phyloP scores from a whole-genome alignment of 129 eudicot genomes.

The Oenanthe sinensis region DNA sequence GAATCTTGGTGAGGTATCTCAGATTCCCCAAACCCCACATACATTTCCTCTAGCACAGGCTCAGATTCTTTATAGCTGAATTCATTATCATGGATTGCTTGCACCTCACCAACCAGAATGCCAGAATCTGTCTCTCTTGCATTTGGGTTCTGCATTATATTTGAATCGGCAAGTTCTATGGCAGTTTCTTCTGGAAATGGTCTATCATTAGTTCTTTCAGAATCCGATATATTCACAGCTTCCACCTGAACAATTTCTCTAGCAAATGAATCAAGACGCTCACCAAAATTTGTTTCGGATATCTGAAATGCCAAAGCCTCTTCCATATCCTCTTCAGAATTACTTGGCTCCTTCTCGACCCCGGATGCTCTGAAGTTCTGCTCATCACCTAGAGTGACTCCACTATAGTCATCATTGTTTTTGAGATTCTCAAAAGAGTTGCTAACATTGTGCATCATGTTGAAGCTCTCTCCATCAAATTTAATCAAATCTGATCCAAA shows the following conservation, averaged over 20 bases:
- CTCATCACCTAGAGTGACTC: conserved; percentile 12
- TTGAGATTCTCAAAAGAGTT: conserved; percentile 8
- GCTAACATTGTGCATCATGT: conserved; percentile 16
- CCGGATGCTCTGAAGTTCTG: conserved; percentile 9
- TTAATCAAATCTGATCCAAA: conserved; percentile 28
- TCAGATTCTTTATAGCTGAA: too few species aligned
- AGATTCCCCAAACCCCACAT: neutral
- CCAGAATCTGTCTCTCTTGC: neutral
- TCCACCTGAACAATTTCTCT: conserved; percentile 2
- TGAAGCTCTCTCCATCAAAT: conserved; percentile 17
- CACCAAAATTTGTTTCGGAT: conserved; percentile 16
- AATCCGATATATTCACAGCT: conserved; percentile 3
- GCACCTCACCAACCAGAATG: too few species aligned
- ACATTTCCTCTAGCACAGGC: too few species aligned
- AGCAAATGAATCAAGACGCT: neutral
- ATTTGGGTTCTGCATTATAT: neutral
- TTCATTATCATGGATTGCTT: too few species aligned
- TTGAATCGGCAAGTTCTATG: neutral
- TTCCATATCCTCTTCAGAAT: conserved; percentile 10
- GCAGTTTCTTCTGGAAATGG: neutral
- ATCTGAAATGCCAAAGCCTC: conserved; percentile 20
- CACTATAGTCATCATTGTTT: conserved; percentile 4
- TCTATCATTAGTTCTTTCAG: neutral
- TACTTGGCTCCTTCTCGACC: conserved; percentile 16
- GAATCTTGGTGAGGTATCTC: conserved; percentile 3